A percentile compares a stretch with the other conserved stretches of the same genome.
Conservation (phyloP, 371 early-diverging fungal genomes). For the Apophysomyces variabilis region DNA sequence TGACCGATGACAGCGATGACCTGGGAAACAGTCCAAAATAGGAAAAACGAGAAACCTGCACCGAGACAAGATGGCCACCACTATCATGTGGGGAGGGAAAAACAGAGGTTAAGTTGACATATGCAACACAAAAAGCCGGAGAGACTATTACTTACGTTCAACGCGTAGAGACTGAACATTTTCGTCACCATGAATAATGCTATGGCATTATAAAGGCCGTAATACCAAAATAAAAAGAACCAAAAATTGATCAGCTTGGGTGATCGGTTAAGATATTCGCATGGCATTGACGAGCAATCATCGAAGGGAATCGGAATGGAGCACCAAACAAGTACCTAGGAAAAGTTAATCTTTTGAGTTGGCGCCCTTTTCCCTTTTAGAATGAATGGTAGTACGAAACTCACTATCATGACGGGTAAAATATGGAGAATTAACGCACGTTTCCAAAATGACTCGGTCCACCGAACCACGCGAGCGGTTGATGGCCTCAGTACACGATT, state of each 20-base stretch:
- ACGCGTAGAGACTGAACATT: conserved; percentile 74
- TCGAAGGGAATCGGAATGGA: conserved; percentile 43
- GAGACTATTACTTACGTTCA: conserved; percentile 44
- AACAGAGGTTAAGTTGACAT: background rate
- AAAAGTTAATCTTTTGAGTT: conserved; percentile 20
- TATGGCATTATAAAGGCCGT: conserved; percentile 74
- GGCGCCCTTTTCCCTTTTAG: conserved; percentile 8
- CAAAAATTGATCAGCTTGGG: conserved; percentile 69
- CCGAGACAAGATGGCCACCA: conserved; percentile 77
- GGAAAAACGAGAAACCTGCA: conserved; percentile 58
- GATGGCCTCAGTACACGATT: conserved; percentile 42
- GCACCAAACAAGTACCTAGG: conserved; percentile 41
- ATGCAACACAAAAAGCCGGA: background rate
- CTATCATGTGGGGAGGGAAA: conserved; percentile 4
- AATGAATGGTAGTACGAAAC: conserved; percentile 1
- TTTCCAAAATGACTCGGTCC: conserved; percentile 55
- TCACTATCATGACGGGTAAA: conserved; percentile 50
- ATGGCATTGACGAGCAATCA: conserved; percentile 23
- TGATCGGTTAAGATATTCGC: conserved; percentile 22
- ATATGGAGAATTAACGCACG: conserved; percentile 41
- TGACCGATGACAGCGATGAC: conserved; percentile 55
- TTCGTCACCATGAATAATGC: conserved; percentile 73
- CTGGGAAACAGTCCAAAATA: conserved; percentile 71
- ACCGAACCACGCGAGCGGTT: conserved; percentile 42
- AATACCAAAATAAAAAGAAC: conserved; percentile 78